Conservation (phyloP, 2,329 filamentous ascomycete genomes). For the Sporothrix globosa region DNA sequence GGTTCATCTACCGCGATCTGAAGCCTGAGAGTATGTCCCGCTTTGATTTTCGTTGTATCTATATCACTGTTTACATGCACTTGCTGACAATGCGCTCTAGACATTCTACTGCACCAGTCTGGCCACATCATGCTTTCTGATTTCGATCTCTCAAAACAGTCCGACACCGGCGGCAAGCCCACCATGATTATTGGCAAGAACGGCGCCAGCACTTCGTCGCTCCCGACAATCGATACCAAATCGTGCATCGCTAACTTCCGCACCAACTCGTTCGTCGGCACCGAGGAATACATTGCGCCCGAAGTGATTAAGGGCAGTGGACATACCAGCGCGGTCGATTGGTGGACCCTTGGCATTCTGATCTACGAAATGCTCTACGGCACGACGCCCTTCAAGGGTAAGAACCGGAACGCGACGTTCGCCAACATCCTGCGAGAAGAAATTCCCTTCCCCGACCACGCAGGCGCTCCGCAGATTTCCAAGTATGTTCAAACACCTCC, state of each 20-base stretch:
- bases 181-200: conserved; percentile 96
- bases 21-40: conserved; percentile 86
- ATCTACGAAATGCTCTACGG: conserved; percentile 99
- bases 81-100: conserved; percentile 50
- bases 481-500: conserved; percentile 65
- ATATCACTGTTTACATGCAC: neutral
- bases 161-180: conserved; percentile 89
- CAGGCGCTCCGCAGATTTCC: conserved; percentile 80
- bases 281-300: conserved; percentile 97
- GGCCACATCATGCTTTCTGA: conserved; percentile 99
- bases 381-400: conserved; percentile 98
- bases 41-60: neutral
- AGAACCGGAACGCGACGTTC: conserved; percentile 97
- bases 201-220: conserved; percentile 79
- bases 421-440: conserved; percentile 96
- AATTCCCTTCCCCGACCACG: conserved; percentile 91
- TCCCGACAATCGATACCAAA: conserved; percentile 97
- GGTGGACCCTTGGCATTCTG: conserved; percentile 97
- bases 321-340: conserved; percentile 97
- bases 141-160: conserved; percentile 98
- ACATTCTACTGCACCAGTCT: conserved; percentile 97
- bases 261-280: conserved; percentile 97
- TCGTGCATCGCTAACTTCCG: conserved; percentile 98
- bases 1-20: conserved; percentile 96
- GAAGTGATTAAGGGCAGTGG: conserved; percentile 99